phyloP scores from a whole-genome alignment of 768 basidiomycete genomes.

The Termitomyces sp. region DNA sequence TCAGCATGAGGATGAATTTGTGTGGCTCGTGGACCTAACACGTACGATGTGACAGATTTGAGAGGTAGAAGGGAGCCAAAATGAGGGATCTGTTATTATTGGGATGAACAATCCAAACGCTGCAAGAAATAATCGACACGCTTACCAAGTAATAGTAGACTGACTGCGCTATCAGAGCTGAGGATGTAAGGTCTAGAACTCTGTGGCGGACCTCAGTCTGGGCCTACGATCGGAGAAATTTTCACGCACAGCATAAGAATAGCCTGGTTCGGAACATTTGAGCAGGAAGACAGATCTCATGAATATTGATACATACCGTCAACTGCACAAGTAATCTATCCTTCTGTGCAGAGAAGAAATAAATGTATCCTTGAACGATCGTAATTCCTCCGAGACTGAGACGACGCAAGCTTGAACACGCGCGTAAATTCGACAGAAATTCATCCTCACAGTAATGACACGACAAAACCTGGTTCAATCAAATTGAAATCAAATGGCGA shows the following conservation, averaged over 20 bases:
- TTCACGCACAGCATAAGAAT: conserved; percentile 23
- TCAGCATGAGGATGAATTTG: not conserved
- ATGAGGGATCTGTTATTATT: conserved; percentile 32
- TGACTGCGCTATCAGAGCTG: conserved; percentile 37
- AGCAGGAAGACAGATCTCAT: not conserved
- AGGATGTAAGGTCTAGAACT: conserved; percentile 34
- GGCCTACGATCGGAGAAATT: not conserved
- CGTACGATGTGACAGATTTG: conserved; percentile 34
- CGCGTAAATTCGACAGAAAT: not conserved
- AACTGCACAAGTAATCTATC: conserved; percentile 25
- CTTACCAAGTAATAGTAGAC: conserved; percentile 42
- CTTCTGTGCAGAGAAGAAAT: conserved; percentile 26
- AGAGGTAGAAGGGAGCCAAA: conserved; percentile 38
- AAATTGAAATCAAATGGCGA: not conserved
- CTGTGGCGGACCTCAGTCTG: conserved; percentile 7
- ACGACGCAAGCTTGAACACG: not conserved
- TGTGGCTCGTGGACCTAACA: not conserved
- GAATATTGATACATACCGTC: conserved; percentile 16
- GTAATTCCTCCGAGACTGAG: conserved; percentile 37
- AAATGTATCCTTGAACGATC: conserved; percentile 37
- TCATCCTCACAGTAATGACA: conserved; percentile 22
- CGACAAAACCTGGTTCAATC: conserved; percentile 20
- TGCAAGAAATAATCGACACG: not conserved
- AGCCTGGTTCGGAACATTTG: conserved; percentile 14
- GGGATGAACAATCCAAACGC: not conserved